These are phyloP conservation scores for Trichosporon coremiiforme DNA, from an alignment of 1,284 basidiomycete species.

Conservation along the genomic window DNA sequence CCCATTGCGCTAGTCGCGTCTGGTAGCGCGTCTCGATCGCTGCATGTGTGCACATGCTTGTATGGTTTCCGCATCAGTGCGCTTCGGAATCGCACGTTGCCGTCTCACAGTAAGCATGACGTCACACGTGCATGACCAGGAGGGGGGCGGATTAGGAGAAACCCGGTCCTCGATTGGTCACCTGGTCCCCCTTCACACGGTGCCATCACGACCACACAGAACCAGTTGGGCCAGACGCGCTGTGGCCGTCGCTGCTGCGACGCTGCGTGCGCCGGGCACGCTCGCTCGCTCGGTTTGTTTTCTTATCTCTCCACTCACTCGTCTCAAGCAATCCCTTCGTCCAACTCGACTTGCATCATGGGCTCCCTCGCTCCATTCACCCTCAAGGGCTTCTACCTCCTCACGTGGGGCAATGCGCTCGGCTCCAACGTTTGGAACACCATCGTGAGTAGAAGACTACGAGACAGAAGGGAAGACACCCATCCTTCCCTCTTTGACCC, in stretches of 20 bases:
- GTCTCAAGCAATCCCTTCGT: not conserved
- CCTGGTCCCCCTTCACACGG: conserved; percentile 2
- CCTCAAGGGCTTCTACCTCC: conserved; percentile 55
- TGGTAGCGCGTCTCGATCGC: too few relatives aligned
- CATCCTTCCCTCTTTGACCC: too few relatives aligned
- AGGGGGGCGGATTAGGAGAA: not conserved
- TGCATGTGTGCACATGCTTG: not conserved
- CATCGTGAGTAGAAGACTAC: conserved; percentile 39
- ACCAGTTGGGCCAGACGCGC: too few relatives aligned
- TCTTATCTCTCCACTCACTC: not conserved
- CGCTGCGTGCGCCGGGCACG: not conserved
- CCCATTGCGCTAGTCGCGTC: too few relatives aligned
- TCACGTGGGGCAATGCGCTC: conserved; percentile 55
- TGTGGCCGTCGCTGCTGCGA: not conserved
- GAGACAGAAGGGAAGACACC: too few relatives aligned
- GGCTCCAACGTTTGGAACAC: conserved; percentile 54
- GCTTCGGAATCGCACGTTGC: conserved; percentile 9
- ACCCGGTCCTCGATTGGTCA: not conserved
- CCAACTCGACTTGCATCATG: not conserved
- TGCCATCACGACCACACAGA: not conserved
- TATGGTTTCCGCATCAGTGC: too few relatives aligned
- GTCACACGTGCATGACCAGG: conserved; percentile 9
- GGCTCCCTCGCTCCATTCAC: conserved; percentile 51
- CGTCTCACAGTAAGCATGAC: not conserved
- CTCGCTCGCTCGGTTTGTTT: not conserved